These are phyloP conservation scores for Aspergillus diversus DNA, from an alignment of 495 filamentous ascomycete genomes.

Conservation along the genomic window DNA sequence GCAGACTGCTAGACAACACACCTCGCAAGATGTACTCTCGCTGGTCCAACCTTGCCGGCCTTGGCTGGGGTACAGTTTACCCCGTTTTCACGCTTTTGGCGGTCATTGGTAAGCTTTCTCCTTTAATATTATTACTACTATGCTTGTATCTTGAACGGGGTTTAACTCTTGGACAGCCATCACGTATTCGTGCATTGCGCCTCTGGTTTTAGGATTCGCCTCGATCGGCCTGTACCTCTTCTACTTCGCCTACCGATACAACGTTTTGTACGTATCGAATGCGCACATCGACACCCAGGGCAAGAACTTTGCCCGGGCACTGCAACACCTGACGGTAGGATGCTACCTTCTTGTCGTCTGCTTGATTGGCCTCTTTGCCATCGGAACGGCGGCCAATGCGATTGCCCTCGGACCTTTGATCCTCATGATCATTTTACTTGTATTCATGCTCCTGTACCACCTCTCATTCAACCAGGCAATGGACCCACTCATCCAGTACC, in stretches of 20 bases:
- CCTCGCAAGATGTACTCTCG: conserved; percentile 76
- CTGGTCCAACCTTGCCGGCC: conserved; percentile 63
- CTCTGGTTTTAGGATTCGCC: conserved; percentile 85
- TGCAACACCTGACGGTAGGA: conserved; percentile 89
- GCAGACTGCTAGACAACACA: conserved; percentile 69
- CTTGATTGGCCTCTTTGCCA: conserved; percentile 88
- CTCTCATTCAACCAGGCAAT: conserved; percentile 78
- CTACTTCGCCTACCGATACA: conserved; percentile 94
- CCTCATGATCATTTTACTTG: conserved; percentile 79
- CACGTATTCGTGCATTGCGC: conserved; percentile 88
- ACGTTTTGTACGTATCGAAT: conserved; percentile 89
- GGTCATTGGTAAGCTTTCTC: conserved; percentile 62
- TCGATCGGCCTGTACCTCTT: conserved; percentile 82
- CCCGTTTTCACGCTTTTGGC: conserved; percentile 84
- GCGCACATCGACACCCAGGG: conserved; percentile 88
- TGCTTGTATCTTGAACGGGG: not conserved
- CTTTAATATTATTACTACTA: not conserved
- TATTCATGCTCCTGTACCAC: conserved; percentile 84
- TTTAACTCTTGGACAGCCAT: conserved; percentile 55
- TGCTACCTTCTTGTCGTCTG: conserved; percentile 84
- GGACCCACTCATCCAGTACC: conserved; percentile 77
- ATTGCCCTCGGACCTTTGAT: conserved; percentile 72
- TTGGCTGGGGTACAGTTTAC: conserved; percentile 88
- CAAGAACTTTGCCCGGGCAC: conserved; percentile 80
- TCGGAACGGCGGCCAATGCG: conserved; percentile 60